These are phyloP conservation scores for Perkinsus olseni DNA, from an alignment of 169 alveolate species.

Conservation along the genomic window DNA sequence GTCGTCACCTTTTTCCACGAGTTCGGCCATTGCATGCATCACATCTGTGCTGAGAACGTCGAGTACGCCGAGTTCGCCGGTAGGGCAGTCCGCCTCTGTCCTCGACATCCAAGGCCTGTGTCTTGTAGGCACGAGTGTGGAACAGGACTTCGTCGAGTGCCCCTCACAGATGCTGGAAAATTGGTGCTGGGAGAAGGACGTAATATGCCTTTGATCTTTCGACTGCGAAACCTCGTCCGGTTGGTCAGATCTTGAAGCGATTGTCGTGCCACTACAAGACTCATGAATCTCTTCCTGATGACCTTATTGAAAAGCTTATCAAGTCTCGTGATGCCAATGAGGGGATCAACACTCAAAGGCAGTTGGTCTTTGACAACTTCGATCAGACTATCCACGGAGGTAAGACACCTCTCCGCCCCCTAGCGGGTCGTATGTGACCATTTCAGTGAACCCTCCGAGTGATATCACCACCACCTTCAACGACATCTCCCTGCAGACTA, in stretches of 20 bases:
- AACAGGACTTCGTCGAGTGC: slow-evolving; percentile 22
- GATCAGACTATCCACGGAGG: slow-evolving; percentile 13
- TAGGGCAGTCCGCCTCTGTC: neutral
- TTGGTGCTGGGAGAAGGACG: slow-evolving; percentile 11
- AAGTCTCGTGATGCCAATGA: slow-evolving; percentile 3
- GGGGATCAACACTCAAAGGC: slow-evolving; percentile 10
- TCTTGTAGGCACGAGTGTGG: neutral
- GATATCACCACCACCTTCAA: slow-evolving; percentile 1
- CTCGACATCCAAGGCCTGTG: neutral
- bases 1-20: slow-evolving; percentile 25
- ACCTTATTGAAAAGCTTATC: slow-evolving; percentile 2
- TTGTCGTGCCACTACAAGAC: slow-evolving; percentile 8
- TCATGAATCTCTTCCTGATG: neutral
- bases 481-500: neutral
- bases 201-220: neutral
- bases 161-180: slow-evolving; percentile 25
- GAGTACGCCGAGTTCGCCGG: slow-evolving; percentile 12
- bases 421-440: neutral
- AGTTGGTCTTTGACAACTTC: slow-evolving; percentile 1
- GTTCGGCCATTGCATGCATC: slow-evolving; percentile 28
- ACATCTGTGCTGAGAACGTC: slow-evolving; percentile 19
- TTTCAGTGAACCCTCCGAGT: neutral
- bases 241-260: neutral
- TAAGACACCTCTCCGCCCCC: neutral
- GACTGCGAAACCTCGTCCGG: neutral